Percentiles rank a stretch among this genome's conserved stretches.
These are phyloP conservation scores for Pythium pyrilobum DNA, from an alignment of 352 stramenopile species.

Conservation along the genomic window DNA sequence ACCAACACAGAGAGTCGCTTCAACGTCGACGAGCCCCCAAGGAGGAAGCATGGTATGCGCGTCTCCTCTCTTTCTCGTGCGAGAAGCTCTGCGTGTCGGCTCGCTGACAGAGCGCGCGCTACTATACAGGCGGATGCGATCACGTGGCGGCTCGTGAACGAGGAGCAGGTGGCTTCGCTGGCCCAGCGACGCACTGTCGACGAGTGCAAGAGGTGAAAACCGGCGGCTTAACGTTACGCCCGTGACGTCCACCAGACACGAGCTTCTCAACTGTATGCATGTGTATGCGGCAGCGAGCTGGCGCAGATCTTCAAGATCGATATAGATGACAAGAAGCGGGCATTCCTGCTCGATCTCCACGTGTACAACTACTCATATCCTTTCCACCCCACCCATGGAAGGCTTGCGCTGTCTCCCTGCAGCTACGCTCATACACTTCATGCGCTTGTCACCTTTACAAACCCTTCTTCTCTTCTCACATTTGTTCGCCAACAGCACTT, in stretches of 20 bases:
- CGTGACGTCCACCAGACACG: neutral
- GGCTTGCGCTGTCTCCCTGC: neutral
- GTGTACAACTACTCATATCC: constrained; percentile 73
- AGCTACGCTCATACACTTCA: neutral
- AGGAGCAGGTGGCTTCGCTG: constrained; percentile 34
- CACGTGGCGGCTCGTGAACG: constrained; percentile 49
- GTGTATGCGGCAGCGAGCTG: constrained; percentile 24
- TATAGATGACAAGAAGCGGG: constrained; percentile 27
- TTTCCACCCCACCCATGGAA: neutral
- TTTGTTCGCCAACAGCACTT: constrained; percentile 70
- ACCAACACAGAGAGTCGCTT: neutral
- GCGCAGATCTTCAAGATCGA: constrained; percentile 50
- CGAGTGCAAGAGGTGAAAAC: constrained; percentile 48
- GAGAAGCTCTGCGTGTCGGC: too few relatives aligned
- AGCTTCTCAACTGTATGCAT: neutral
- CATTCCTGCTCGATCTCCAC: constrained; percentile 47
- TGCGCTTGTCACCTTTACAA: constrained; percentile 1
- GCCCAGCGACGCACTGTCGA: constrained; percentile 35
- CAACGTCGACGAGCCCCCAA: neutral
- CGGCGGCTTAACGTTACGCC: neutral
- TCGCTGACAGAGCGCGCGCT: neutral
- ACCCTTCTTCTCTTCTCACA: constrained; percentile 14
- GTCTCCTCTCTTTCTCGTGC: neutral
- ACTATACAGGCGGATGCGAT: constrained; percentile 32
- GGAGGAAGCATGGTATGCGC: constrained; percentile 3